phyloP scores from a whole-genome alignment of 306 rosid species.

The Benincasa hispida region DNA sequence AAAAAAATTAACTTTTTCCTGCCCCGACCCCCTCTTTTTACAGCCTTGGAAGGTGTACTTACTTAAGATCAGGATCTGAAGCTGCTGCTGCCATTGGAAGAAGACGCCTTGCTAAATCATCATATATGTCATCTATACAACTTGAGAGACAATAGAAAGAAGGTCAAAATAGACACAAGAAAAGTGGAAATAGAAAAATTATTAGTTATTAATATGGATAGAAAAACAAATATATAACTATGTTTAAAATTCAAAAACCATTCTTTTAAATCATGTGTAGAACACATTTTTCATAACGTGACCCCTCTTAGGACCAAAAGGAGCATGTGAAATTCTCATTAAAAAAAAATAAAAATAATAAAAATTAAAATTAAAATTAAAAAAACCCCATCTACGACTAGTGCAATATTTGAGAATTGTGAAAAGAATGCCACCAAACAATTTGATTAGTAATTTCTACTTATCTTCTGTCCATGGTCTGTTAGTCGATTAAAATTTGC shows the following conservation, averaged over 20 bases:
- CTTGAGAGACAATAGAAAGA: constrained; percentile 21
- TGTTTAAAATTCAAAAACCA: not conserved
- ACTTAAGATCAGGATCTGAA: constrained; percentile 54
- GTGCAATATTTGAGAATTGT: not conserved
- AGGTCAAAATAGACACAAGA: not conserved
- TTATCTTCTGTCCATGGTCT: not conserved
- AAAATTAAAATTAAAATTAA: too few species aligned
- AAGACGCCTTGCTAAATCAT: constrained; percentile 57
- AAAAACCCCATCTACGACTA: not conserved
- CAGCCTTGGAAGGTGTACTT: constrained; percentile 17
- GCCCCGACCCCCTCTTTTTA: not conserved
- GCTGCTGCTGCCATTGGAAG: constrained; percentile 29
- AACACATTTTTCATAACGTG: not conserved
- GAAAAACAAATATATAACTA: not conserved
- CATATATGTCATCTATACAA: constrained; percentile 55
- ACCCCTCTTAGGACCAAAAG: not conserved
- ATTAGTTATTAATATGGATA: not conserved
- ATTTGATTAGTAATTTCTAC: not conserved
- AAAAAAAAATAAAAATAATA: not conserved
- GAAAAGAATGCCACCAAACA: not conserved
- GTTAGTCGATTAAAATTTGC: not conserved
- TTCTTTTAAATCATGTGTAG: not conserved
- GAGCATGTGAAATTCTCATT: not conserved
- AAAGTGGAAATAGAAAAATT: not conserved
- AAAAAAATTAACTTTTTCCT: not conserved